Evolutionary conservation across 345 rosid species (phyloP).

Genomic region (Microcos paniculata): DNA sequence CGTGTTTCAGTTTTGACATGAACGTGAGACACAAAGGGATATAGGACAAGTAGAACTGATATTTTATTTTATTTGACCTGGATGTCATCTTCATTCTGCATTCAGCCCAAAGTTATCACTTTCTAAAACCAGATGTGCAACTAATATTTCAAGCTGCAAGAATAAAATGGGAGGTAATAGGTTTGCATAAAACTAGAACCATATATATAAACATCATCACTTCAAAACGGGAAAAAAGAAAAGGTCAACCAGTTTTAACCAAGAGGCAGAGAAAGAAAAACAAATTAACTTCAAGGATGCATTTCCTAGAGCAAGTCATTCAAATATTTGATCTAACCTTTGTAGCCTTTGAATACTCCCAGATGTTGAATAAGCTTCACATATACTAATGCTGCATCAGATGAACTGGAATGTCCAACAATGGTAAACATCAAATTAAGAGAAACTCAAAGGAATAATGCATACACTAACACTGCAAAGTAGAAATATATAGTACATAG

Average conservation of each 20-base stretch:
- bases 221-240: neutral
- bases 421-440: constrained; percentile 19
- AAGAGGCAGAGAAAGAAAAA: neutral
- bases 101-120: neutral
- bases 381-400: constrained; percentile 83
- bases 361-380: constrained; percentile 91
- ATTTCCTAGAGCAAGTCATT: constrained; percentile 4
- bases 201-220: neutral
- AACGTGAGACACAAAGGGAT: neutral
- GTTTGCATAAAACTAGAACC: neutral
- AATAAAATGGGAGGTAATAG: neutral
- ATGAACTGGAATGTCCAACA: constrained; percentile 49
- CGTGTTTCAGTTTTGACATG: neutral
- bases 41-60: too few species aligned
- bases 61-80: neutral
- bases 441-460: neutral
- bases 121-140: constrained; percentile 8
- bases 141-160: constrained; percentile 2
- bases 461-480: neutral
- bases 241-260: neutral
- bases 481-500: neutral
- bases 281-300: constrained; percentile 4
- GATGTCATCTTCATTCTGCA: neutral
- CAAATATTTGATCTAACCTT: constrained; percentile 56
- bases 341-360: constrained; percentile 80